These are phyloP conservation scores for Ottelia alismoides DNA, from an alignment of 106 monocot genomes.

Conservation along the genomic window DNA sequence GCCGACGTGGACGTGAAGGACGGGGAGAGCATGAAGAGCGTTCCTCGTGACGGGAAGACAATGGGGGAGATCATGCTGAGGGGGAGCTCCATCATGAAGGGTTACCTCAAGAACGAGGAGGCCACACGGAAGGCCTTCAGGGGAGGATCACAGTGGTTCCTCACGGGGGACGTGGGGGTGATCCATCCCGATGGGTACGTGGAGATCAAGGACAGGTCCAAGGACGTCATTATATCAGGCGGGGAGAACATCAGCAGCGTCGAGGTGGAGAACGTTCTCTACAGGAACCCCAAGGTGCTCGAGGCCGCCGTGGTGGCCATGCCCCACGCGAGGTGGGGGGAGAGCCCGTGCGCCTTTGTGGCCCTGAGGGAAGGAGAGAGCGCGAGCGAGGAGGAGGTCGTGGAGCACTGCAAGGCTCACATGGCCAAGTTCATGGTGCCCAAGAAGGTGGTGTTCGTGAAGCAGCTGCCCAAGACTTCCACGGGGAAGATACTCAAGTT, in stretches of 20 bases:
- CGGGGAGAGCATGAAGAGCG: conserved; percentile 29
- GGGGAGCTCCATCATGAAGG: conserved; percentile 89
- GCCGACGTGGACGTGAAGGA: conserved; percentile 47
- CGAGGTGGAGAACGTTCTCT: conserved; percentile 69
- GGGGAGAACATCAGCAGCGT: conserved; percentile 98
- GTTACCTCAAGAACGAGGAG: conserved; percentile 54
- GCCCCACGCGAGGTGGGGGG: conserved; percentile 75
- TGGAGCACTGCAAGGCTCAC: conserved; percentile 32
- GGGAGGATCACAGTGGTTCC: conserved; percentile 67
- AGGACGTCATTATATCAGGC: conserved; percentile 90
- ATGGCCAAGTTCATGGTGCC: conserved; percentile 65
- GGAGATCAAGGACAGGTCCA: conserved; percentile 74
- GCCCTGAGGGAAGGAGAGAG: conserved; percentile 8
- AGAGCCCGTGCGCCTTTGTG: conserved; percentile 78
- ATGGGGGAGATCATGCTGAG: conserved; percentile 72
- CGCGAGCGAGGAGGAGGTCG: conserved; percentile 12
- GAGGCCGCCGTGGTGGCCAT: conserved; percentile 84
- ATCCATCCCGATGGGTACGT: conserved; percentile 74
- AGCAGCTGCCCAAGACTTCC: no score
- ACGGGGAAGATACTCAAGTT: no score
- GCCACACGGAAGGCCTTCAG: conserved; percentile 39
- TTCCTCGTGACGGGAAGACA: conserved; percentile 46
- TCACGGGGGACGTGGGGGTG: conserved; percentile 74
- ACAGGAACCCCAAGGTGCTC: conserved; percentile 32
- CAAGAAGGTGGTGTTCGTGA: conserved; percentile 63